phyloP scores from a whole-genome alignment of 2,329 filamentous ascomycete species.

The Colletotrichum paranaense region DNA sequence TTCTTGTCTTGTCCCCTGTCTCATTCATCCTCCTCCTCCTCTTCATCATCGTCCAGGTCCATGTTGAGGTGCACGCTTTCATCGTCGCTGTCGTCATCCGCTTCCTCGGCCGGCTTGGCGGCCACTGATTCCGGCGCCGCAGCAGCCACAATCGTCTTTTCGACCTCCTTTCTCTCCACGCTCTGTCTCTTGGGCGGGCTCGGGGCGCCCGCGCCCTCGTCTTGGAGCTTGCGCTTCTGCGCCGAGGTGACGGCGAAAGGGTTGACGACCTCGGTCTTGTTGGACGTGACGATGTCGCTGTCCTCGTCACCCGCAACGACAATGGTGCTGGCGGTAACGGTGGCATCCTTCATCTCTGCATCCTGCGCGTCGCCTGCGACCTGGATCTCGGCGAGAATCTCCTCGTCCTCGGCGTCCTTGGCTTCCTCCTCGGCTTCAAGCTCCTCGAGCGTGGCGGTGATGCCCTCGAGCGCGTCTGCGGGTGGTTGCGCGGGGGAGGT shows the following conservation, averaged over 20 bases:
- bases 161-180: constrained; percentile 22
- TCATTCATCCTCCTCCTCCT: constrained; percentile 42
- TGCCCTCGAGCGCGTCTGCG: constrained; percentile 14
- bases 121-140: constrained; percentile 14
- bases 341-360: constrained; percentile 43
- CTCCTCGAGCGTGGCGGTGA: constrained; percentile 39
- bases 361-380: constrained; percentile 51
- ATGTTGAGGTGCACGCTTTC: constrained; percentile 70
- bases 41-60: constrained; percentile 65
- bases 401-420: constrained; percentile 59
- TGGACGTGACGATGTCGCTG: constrained; percentile 42
- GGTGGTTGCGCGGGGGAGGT: constrained; percentile 42
- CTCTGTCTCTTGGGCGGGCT: constrained; percentile 40
- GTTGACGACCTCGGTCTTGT: constrained; percentile 34
- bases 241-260: constrained; percentile 35
- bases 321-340: neutral
- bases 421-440: constrained; percentile 48
- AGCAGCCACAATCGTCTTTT: neutral
- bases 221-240: constrained; percentile 56
- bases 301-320: constrained; percentile 17
- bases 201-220: constrained; percentile 40
- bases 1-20: constrained; percentile 40
- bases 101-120: constrained; percentile 41
- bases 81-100: constrained; percentile 60
- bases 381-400: constrained; percentile 44